Percentiles rank a stretch among this genome's conserved stretches.
Evolutionary conservation across 768 basidiomycete genomes (phyloP).

Genomic region (Fistulinella prunicolor): DNA sequence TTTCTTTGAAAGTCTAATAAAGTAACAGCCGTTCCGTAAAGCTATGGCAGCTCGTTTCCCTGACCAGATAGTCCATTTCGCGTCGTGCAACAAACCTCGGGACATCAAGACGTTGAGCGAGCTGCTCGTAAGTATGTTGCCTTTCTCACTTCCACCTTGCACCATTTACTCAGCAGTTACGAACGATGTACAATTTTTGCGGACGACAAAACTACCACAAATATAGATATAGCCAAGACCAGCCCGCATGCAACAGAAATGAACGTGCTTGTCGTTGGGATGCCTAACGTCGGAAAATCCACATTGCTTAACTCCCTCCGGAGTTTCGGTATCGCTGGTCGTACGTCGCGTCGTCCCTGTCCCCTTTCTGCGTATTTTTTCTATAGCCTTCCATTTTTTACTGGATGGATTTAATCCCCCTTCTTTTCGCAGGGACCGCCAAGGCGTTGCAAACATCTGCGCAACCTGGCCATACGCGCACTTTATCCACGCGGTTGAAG

Average conservation of each 20-base stretch:
- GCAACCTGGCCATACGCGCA: slow-evolving; percentile 86
- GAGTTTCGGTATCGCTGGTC: slow-evolving; percentile 80
- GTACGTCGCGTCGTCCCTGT: slow-evolving; percentile 45
- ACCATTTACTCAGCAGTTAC: background rate
- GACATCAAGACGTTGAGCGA: slow-evolving; percentile 65
- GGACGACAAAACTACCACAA: background rate
- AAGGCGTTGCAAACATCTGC: slow-evolving; percentile 90
- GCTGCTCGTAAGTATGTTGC: slow-evolving; percentile 69
- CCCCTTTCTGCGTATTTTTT: background rate
- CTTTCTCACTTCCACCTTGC: background rate
- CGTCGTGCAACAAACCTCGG: slow-evolving; percentile 64
- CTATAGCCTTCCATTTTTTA: background rate
- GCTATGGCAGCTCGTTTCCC: slow-evolving; percentile 73
- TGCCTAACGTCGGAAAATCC: slow-evolving; percentile 99
- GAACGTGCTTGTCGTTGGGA: slow-evolving; percentile 92
- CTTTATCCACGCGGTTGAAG: slow-evolving; percentile 85
- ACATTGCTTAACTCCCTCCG: slow-evolving; percentile 89
- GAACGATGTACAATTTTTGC: background rate
- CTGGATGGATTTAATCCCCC: slow-evolving; percentile 1
- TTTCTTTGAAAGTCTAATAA: slow-evolving; percentile 9
- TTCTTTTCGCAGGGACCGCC: slow-evolving; percentile 52
- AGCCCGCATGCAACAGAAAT: slow-evolving; percentile 71
- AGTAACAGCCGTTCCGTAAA: slow-evolving; percentile 62
- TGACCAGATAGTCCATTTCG: slow-evolving; percentile 64
- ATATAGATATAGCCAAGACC: slow-evolving; percentile 62